Conservation (phyloP, 257 asterid genomes). For the Paraleonurus japonicus region DNA sequence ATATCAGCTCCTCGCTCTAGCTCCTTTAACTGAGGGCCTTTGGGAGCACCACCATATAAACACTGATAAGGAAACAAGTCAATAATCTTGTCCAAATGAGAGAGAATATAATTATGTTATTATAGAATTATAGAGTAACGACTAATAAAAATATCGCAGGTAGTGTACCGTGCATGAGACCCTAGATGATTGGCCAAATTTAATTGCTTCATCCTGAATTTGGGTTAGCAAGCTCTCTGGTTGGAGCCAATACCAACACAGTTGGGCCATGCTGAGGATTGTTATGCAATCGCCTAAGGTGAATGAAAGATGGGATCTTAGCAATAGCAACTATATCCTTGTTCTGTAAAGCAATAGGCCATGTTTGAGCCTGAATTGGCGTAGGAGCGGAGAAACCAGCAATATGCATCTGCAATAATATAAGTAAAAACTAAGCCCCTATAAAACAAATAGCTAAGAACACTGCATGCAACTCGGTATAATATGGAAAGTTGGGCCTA, state of each 20-base stretch:
- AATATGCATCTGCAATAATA: too few species aligned
- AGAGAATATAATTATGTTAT: not conserved
- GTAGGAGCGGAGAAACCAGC: too few species aligned
- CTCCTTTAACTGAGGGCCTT: slow-evolving; percentile 81
- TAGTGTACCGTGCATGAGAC: slow-evolving; percentile 82
- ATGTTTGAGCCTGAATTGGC: slow-evolving; percentile 96
- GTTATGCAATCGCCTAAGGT: slow-evolving; percentile 62
- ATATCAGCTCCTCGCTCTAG: slow-evolving; percentile 90
- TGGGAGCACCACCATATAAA: slow-evolving; percentile 96
- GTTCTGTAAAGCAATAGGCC: slow-evolving; percentile 84
- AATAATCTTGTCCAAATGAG: slow-evolving; percentile 9
- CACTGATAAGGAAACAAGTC: slow-evolving; percentile 54
- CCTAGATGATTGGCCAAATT: slow-evolving; percentile 92
- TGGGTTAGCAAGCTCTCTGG: slow-evolving; percentile 97
- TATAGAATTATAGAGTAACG: not conserved
- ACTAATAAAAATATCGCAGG: not conserved
- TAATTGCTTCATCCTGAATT: slow-evolving; percentile 93
- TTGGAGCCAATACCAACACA: slow-evolving; percentile 88
- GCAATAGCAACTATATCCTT: slow-evolving; percentile 96
- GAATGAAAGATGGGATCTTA: slow-evolving; percentile 91
- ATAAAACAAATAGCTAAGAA: slow-evolving; percentile 7
- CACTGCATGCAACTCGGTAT: slow-evolving; percentile 23
- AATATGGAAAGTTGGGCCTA: slow-evolving; percentile 17
- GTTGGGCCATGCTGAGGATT: slow-evolving; percentile 87
- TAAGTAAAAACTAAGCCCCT: slow-evolving; percentile 25